Evolutionary conservation across 331 rosid genomes (phyloP).

Genomic region (Cydonia oblonga): DNA sequence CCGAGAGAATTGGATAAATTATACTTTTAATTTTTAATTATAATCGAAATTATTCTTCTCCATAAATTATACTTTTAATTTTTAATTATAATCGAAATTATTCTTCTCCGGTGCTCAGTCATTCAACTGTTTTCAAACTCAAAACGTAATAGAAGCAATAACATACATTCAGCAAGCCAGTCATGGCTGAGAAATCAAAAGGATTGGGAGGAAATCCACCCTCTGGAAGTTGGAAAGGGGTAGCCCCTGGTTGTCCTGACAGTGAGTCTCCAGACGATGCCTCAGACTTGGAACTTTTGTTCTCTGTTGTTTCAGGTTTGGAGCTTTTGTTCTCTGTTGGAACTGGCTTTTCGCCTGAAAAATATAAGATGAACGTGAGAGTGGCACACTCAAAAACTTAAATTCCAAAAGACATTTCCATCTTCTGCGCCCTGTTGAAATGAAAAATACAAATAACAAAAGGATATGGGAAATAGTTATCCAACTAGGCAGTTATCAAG

Average conservation of each 20-base stretch:
- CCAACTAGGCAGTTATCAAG: not conserved
- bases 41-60: not conserved
- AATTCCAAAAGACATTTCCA: not conserved
- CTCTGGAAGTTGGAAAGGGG: conserved; percentile 18
- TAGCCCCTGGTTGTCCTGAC: conserved; percentile 27
- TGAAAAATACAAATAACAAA: not conserved
- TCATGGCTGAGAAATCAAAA: conserved; percentile 91
- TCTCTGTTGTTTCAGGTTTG: conserved; percentile 39
- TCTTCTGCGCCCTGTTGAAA: not conserved
- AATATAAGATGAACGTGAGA: conserved; percentile 16
- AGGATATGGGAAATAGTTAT: not conserved
- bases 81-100: not conserved
- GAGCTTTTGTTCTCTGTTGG: conserved; percentile 36
- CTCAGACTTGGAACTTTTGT: conserved; percentile 22
- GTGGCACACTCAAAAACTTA: not conserved
- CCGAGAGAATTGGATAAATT: not conserved
- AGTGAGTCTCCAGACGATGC: conserved; percentile 47
- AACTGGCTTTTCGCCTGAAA: conserved; percentile 50
- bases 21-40: not conserved
- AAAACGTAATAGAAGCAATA: not conserved
- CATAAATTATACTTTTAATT: not conserved
- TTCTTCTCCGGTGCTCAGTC: not conserved
- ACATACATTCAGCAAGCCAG: conserved; percentile 85
- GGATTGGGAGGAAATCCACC: conserved; percentile 53
- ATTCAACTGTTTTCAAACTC: not conserved